Evolutionary conservation across 768 basidiomycete genomes (phyloP).

Genomic region (Exidia glandulosa): DNA sequence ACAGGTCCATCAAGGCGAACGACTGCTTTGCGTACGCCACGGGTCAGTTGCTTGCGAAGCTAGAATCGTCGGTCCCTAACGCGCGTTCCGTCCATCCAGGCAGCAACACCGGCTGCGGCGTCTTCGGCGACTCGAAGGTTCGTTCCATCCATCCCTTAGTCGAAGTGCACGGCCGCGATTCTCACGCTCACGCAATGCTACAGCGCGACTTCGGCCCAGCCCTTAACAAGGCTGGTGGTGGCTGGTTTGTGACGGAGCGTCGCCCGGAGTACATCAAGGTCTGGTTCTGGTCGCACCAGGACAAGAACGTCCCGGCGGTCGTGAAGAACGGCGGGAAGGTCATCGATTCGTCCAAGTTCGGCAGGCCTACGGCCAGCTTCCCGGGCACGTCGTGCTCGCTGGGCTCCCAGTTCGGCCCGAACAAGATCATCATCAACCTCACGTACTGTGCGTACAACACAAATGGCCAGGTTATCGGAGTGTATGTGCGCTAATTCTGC

Average conservation of each 20-base stretch:
- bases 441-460: constrained; percentile 48
- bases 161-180: no score
- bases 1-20: constrained; percentile 11
- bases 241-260: constrained; percentile 43
- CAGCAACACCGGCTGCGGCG: constrained; percentile 49
- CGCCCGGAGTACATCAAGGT: constrained; percentile 47
- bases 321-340: constrained; percentile 17
- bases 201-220: constrained; percentile 33
- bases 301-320: neutral
- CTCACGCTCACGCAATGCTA: no score
- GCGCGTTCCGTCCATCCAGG: no score
- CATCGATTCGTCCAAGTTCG: constrained; percentile 44
- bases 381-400: constrained; percentile 29
- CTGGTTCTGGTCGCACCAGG: constrained; percentile 55
- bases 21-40: constrained; percentile 41
- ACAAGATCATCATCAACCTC: constrained; percentile 61
- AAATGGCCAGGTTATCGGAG: neutral
- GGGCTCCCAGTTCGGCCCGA: constrained; percentile 27
- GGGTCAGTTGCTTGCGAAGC: no score
- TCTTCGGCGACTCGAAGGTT: constrained; percentile 12
- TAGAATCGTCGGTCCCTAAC: no score
- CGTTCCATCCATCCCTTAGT: no score
- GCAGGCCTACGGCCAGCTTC: constrained; percentile 10
- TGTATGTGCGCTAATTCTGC: constrained; percentile 23
- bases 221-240: constrained; percentile 51